These are phyloP conservation scores for Mitragyna speciosa DNA, from an alignment of 257 asterid genomes.

Conservation along the genomic window DNA sequence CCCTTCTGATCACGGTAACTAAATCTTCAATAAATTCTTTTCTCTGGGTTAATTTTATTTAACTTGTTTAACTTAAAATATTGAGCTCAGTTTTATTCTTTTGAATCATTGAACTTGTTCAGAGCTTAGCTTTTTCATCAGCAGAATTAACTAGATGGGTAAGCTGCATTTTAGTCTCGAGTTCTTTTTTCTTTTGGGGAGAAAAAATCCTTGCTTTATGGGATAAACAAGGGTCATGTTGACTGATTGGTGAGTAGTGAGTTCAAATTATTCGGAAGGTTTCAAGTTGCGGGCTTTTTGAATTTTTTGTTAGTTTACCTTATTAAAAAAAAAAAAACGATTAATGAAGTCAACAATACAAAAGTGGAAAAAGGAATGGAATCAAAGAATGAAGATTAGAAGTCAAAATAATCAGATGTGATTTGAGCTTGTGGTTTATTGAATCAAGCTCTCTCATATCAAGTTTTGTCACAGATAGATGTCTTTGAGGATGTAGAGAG, in stretches of 20 bases:
- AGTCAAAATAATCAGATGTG: neutral
- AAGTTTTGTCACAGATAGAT: neutral
- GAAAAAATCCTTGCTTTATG: neutral
- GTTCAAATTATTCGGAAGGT: neutral
- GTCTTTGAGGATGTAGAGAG: neutral
- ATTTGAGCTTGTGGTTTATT: neutral
- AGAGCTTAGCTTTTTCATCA: neutral
- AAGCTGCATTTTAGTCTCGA: no score
- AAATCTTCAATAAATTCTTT: neutral
- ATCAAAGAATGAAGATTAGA: no score
- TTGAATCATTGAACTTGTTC: neutral
- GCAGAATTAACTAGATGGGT: no score
- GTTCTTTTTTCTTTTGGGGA: no score
- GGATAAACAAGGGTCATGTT: neutral
- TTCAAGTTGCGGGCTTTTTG: neutral
- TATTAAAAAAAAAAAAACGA: neutral
- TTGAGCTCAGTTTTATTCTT: no score
- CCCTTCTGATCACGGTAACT: conserved; percentile 41
- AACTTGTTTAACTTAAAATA: no score
- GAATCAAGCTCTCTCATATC: neutral
- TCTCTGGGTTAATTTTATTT: neutral
- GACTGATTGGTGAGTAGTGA: no score
- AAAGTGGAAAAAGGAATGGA: no score
- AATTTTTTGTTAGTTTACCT: neutral
- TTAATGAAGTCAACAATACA: neutral